phyloP scores from a whole-genome alignment of 495 filamentous ascomycete genomes.

The Penicillium crystallinum region DNA sequence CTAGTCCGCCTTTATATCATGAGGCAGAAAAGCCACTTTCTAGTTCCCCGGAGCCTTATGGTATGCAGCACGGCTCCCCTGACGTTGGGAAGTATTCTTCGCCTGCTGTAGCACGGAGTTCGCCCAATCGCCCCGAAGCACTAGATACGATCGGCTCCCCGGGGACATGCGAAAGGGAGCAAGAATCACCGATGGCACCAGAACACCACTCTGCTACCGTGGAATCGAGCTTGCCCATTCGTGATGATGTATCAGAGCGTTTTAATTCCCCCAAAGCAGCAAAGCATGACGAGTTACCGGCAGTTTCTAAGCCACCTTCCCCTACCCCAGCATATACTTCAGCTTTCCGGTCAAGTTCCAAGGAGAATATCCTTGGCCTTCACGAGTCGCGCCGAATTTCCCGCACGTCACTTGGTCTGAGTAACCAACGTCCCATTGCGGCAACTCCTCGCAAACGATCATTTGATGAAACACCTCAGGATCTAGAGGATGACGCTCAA shows the following conservation, averaged over 20 bases:
- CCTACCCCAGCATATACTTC: background rate
- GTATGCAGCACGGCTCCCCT: slow-evolving; percentile 3
- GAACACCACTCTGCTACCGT: background rate
- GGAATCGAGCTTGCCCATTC: background rate
- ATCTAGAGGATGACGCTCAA: slow-evolving; percentile 16
- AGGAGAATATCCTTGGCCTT: slow-evolving; percentile 7
- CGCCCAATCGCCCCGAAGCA: background rate
- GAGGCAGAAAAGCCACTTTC: slow-evolving; percentile 2
- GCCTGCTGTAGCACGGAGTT: background rate
- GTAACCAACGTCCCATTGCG: background rate
- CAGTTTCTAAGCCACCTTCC: background rate
- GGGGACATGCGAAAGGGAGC: background rate
- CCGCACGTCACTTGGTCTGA: slow-evolving; percentile 12
- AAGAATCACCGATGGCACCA: background rate
- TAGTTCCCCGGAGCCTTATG: background rate
- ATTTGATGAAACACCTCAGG: slow-evolving; percentile 35
- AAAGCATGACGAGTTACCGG: slow-evolving; percentile 1
- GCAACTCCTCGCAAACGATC: slow-evolving; percentile 36
- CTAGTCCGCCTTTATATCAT: slow-evolving; percentile 7
- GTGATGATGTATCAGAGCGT: background rate
- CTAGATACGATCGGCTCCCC: background rate
- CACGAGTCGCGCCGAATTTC: slow-evolving; percentile 11
- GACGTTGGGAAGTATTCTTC: background rate
- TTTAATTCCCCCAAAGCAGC: background rate
- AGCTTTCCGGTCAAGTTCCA: background rate